Base-by-base conservation (phyloP, 306 rosid species). In the Ormosia emarginata region DNA sequence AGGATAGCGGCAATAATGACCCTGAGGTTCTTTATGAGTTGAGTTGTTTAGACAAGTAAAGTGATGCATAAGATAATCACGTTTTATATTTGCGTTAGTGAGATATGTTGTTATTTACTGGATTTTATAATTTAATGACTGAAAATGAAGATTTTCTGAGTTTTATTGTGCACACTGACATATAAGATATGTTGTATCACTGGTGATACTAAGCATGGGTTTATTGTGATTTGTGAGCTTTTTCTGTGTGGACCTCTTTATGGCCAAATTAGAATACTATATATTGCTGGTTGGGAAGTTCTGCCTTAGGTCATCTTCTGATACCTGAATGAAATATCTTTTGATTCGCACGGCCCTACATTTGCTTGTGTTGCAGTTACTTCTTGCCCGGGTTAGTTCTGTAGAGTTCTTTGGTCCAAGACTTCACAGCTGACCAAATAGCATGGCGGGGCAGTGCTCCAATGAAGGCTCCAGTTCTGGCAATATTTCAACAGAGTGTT, bases 391-490 rank as follows among this genome's bases (percentile, higher is more conserved):
- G 64, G 29, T 61, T 78, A 34, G 65, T 90, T 52, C 70, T 58
- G 61, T 53, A 37, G 29, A 72, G 74, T 84, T 65, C 66, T 40
- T 71, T 61, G 41, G 71, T 73, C 67, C 77, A 70, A 85, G 83
- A 63, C 63, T 32, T 67, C 24, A 75, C 55, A 18, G 78, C 79
- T 81, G 73, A 86, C 74, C 53, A 46, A 74, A 78, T 79, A 87
- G 79, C 72, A 96, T 96, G 99, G 97, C 85, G n/a, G 87, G 77
- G 83, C 91, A 88, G 83, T 39, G 75, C 80, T 88, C 89, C 36
- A 81, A 85, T 30, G 97, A 91, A 86, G 94, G 92, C 67, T 79
- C 96, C 67, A 90, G 91, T 85, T 30, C 84, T 58, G 76, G 89
- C 84, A 86, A 66, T 65, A 47, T 81, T 82, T 68, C 90, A 4